Evolutionary conservation across 2,329 filamentous ascomycete genomes (phyloP).

Genomic region (Didymella pinodella): DNA sequence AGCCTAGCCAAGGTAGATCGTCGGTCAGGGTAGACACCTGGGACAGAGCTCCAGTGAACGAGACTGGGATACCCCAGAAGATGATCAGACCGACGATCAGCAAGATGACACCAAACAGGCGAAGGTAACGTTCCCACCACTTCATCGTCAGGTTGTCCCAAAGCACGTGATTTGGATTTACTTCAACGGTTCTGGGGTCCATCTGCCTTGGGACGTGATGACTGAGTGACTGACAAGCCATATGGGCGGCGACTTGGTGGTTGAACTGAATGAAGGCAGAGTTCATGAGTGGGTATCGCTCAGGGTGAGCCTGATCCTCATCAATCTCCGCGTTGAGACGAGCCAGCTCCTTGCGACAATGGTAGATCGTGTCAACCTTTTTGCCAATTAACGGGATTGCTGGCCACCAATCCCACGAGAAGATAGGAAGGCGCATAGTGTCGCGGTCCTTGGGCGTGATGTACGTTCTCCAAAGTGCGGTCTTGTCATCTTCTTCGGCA

Average conservation of each 20-base stretch:
- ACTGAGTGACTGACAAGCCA: conserved; percentile 92
- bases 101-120: conserved; percentile 70
- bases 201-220: conserved; percentile 94
- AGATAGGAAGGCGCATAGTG: conserved; percentile 75
- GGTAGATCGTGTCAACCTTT: conserved; percentile 95
- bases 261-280: conserved; percentile 99
- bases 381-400: conserved; percentile 80
- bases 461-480: conserved; percentile 79
- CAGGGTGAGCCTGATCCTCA: conserved; percentile 82
- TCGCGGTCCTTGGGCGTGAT: conserved; percentile 82
- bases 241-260: conserved; percentile 94
- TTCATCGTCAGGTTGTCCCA: conserved; percentile 97
- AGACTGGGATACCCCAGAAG: conserved; percentile 89
- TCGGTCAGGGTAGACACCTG: conserved; percentile 76
- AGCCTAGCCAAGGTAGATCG: conserved; percentile 72
- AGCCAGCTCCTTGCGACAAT: conserved; percentile 85
- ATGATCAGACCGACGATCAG: conserved; percentile 79
- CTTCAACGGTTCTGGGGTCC: conserved; percentile 90
- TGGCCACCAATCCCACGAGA: conserved; percentile 71
- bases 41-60: conserved; percentile 83
- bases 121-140: conserved; percentile 90
- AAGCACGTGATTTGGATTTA: conserved; percentile 88
- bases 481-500: conserved; percentile 42
- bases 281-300: conserved; percentile 90
- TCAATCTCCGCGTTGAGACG: conserved; percentile 92